These are phyloP conservation scores for Panellus pusillus DNA, from an alignment of 768 basidiomycete genomes.

Conservation along the genomic window DNA sequence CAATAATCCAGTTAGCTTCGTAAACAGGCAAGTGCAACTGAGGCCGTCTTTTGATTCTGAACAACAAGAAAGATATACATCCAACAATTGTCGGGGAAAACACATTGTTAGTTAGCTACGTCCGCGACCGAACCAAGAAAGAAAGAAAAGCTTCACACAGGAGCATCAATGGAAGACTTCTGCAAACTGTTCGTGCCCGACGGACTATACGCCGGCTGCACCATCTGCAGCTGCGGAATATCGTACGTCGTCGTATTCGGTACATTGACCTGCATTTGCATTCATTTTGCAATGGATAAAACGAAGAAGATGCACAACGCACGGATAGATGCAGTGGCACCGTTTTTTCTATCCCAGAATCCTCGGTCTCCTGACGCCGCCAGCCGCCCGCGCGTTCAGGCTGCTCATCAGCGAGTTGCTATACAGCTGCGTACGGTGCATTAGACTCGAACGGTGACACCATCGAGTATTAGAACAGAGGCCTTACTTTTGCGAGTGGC, in stretches of 20 bases:
- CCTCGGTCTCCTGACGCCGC: conserved; percentile 12
- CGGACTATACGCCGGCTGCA: background rate
- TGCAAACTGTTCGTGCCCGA: background rate
- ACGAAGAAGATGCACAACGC: background rate
- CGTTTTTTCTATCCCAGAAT: conserved; percentile 13
- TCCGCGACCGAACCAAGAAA: background rate
- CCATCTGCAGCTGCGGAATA: background rate
- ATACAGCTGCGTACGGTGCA: conserved; percentile 25
- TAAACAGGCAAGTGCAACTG: too few relatives aligned
- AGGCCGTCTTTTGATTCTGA: too few relatives aligned
- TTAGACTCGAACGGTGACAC: background rate
- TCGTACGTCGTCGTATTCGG: conserved; percentile 5
- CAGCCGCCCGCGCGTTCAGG: conserved; percentile 33
- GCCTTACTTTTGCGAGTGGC: conserved; percentile 31
- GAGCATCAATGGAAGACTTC: conserved; percentile 15
- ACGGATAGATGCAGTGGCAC: conserved; percentile 15
- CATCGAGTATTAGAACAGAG: too few relatives aligned
- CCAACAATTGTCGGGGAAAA: too few relatives aligned
- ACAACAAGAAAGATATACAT: too few relatives aligned
- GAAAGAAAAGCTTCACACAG: background rate
- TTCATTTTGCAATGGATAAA: background rate
- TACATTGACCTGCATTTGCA: background rate
- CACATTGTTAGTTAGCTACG: too few relatives aligned
- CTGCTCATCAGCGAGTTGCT: conserved; percentile 40
- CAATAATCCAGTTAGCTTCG: too few relatives aligned